A percentile compares a stretch with the other conserved stretches of the same genome.
phyloP scores from a whole-genome alignment of 192 early-diverging fungal genomes.

The Coemansia sp. region DNA sequence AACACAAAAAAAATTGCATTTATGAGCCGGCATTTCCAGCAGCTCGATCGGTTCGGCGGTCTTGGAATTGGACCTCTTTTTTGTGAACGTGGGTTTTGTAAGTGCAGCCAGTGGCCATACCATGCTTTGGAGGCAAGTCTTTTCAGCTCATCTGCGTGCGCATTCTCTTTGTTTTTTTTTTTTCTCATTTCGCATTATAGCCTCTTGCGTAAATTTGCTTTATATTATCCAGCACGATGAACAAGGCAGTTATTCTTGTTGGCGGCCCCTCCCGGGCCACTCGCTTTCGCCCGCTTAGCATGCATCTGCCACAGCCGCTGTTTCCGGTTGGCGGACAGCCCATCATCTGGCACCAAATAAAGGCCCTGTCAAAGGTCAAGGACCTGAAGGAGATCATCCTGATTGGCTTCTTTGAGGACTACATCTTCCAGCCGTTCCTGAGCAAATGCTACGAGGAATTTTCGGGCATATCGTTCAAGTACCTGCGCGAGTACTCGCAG shows the following conservation, averaged over 20 bases:
- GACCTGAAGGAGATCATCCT: constrained; percentile 91
- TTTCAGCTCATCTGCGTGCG: constrained; percentile 9
- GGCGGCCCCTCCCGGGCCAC: constrained; percentile 97
- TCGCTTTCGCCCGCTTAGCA: constrained; percentile 93
- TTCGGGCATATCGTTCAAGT: constrained; percentile 81
- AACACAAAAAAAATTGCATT: constrained; percentile 8
- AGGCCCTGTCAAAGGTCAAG: constrained; percentile 81
- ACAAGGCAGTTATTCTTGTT: constrained; percentile 94
- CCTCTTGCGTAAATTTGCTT: not conserved
- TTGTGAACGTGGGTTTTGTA: not conserved
- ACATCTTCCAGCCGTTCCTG: constrained; percentile 87
- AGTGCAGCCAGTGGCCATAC: too few relatives aligned
- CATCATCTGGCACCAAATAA: constrained; percentile 96
- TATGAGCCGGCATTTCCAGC: not conserved
- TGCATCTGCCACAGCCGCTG: constrained; percentile 95
- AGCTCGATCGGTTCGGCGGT: constrained; percentile 1
- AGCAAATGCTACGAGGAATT: constrained; percentile 84
- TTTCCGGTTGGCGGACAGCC: constrained; percentile 96
- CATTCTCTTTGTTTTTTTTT: not conserved
- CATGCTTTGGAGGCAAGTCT: not conserved
- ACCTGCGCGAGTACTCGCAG: constrained; percentile 95
- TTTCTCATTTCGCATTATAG: not conserved
- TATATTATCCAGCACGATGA: constrained; percentile 17
- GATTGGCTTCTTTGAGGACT: constrained; percentile 96
- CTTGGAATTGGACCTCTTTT: not conserved